Evolutionary conservation across 768 basidiomycete species (phyloP).

Genomic region (Butyriboletus loyo): DNA sequence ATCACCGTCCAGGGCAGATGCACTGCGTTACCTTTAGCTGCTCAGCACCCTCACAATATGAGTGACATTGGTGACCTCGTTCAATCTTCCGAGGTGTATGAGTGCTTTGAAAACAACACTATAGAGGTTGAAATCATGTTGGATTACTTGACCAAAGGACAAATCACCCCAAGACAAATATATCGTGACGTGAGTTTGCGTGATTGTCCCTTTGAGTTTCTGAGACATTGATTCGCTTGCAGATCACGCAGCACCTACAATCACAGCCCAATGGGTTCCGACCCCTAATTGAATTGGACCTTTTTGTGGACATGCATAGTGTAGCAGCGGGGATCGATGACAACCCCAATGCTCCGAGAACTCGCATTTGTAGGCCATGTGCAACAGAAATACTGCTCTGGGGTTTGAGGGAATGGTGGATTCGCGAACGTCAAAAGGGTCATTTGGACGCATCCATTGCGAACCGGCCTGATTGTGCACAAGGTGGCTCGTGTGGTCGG

Average conservation of each 20-base stretch:
- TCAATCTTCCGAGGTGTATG: constrained; percentile 71
- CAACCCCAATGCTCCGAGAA: constrained; percentile 56
- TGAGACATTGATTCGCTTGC: constrained; percentile 6
- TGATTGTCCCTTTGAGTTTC: neutral
- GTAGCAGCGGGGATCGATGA: constrained; percentile 55
- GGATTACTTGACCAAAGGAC: constrained; percentile 67
- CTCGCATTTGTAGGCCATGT: constrained; percentile 65
- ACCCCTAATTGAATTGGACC: constrained; percentile 63
- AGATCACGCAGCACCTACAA: constrained; percentile 65
- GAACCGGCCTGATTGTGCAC: constrained; percentile 64
- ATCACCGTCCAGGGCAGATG: constrained; percentile 76
- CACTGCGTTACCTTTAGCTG: constrained; percentile 49
- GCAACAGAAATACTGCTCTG: constrained; percentile 73
- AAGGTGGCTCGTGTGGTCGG: constrained; percentile 54
- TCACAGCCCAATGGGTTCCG: constrained; percentile 61
- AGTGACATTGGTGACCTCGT: constrained; percentile 71
- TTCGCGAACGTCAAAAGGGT: constrained; percentile 71
- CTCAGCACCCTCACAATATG: constrained; percentile 70
- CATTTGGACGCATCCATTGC: constrained; percentile 53
- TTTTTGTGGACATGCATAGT: constrained; percentile 67
- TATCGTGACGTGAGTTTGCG: constrained; percentile 63
- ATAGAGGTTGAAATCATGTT: constrained; percentile 83
- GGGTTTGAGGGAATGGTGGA: constrained; percentile 81
- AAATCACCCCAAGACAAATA: constrained; percentile 65
- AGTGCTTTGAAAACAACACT: constrained; percentile 73